These are phyloP conservation scores for Boletus huronensis DNA, from an alignment of 768 basidiomycete genomes.

Conservation along the genomic window DNA sequence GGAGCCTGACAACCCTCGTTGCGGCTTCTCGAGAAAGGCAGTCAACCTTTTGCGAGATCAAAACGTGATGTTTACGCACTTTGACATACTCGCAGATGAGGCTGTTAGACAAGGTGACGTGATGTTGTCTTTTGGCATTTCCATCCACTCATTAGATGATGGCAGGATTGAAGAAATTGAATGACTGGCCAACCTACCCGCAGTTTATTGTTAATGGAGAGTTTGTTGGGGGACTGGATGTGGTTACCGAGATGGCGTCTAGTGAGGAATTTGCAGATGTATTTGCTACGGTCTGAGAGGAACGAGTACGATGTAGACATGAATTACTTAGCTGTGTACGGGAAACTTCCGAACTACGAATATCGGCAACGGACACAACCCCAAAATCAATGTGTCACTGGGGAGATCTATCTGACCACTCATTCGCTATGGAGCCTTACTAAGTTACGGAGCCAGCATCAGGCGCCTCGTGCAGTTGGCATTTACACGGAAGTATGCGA, in stretches of 20 bases:
- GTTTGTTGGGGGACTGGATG: slow-evolving; percentile 92
- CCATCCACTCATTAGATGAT: slow-evolving; percentile 2
- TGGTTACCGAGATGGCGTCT: slow-evolving; percentile 84
- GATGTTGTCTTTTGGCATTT: not conserved
- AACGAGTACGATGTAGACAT: not conserved
- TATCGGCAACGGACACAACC: not conserved
- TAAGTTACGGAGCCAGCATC: too few relatives aligned
- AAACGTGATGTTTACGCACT: slow-evolving; percentile 63
- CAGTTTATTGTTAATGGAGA: slow-evolving; percentile 88
- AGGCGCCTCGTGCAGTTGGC: not conserved
- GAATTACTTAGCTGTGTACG: too few relatives aligned
- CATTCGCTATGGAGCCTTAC: not conserved
- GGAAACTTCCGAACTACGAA: not conserved
- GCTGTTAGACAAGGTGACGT: slow-evolving; percentile 70
- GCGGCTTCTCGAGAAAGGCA: slow-evolving; percentile 82
- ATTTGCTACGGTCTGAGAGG: slow-evolving; percentile 6
- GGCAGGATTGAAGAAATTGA: slow-evolving; percentile 67
- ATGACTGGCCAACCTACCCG: slow-evolving; percentile 90
- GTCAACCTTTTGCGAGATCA: slow-evolving; percentile 63
- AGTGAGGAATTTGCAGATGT: slow-evolving; percentile 70
- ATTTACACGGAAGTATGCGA: not conserved
- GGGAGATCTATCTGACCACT: not conserved
- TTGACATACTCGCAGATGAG: slow-evolving; percentile 84
- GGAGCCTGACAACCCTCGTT: slow-evolving; percentile 68
- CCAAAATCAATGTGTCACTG: not conserved